Conservation (phyloP, 495 filamentous ascomycete species). For the Podospora conica region DNA sequence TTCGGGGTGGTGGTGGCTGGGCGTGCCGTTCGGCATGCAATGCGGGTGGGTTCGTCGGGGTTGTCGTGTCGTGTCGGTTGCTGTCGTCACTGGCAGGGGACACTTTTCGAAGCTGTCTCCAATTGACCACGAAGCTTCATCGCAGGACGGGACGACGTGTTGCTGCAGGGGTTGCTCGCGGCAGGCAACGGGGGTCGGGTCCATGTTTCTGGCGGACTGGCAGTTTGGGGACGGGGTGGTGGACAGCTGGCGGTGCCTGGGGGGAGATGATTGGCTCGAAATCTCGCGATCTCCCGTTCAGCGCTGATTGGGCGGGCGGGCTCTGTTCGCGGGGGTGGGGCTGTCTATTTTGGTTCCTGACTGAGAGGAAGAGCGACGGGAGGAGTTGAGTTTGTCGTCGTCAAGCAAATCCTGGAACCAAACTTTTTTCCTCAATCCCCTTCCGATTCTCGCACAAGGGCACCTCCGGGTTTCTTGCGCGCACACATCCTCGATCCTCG, state of each 20-base stretch:
- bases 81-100: background rate
- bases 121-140: constrained; percentile 35
- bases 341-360: constrained; percentile 8
- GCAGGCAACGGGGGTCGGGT: background rate
- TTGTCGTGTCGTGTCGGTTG: background rate
- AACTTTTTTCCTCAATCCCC: background rate
- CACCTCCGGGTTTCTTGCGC: background rate
- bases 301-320: constrained; percentile 1
- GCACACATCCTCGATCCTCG: background rate
- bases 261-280: background rate
- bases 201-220: background rate
- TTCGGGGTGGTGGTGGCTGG: background rate
- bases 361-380: background rate
- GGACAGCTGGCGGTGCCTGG: background rate
- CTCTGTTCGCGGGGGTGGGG: background rate
- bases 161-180: background rate
- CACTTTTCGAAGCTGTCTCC: constrained; percentile 2
- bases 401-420: background rate
- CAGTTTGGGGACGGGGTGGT: background rate
- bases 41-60: background rate
- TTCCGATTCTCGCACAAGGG: no score
- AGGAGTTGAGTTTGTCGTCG: background rate
- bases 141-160: background rate
- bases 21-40: background rate
- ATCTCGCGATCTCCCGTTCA: background rate